Percentiles rank a stretch among this genome's conserved stretches.
These are phyloP conservation scores for Tinospora cordifolia DNA, from an alignment of 164 flowering plant species.

Conservation along the genomic window DNA sequence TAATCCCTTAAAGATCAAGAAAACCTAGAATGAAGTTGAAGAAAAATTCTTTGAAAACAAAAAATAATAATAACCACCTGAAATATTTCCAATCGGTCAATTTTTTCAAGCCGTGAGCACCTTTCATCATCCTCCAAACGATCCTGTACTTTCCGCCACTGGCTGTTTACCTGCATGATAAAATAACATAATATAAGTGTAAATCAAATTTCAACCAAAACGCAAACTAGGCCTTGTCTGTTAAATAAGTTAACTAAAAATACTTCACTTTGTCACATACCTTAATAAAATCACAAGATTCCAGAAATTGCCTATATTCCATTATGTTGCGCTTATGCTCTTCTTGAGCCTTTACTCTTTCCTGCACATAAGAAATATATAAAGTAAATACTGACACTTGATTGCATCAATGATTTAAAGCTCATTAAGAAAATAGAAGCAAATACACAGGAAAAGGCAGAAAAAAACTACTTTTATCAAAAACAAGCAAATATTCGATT, in stretches of 20 bases:
- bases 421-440: too few species aligned
- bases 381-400: not conserved
- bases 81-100: constrained; percentile 76
- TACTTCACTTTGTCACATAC: constrained; percentile 21
- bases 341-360: constrained; percentile 75
- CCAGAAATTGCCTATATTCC: constrained; percentile 72
- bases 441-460: too few species aligned
- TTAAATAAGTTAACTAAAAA: not conserved
- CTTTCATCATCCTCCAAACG: constrained; percentile 92
- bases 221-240: not conserved
- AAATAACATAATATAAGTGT: too few species aligned
- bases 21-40: not conserved
- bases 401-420: too few species aligned
- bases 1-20: not conserved
- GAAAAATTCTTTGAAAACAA: not conserved
- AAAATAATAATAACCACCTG: constrained; percentile 39
- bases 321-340: constrained; percentile 56
- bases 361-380: constrained; percentile 38
- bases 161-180: constrained; percentile 57
- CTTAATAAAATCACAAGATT: constrained; percentile 87
- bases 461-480: too few species aligned
- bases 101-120: constrained; percentile 76
- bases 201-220: not conserved
- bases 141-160: constrained; percentile 91
- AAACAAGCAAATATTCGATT: too few species aligned